Percentiles rank a stretch among this genome's conserved stretches.
These are phyloP conservation scores for Sporothrix inflata DNA, from an alignment of 2,329 filamentous ascomycete species.

Conservation along the genomic window DNA sequence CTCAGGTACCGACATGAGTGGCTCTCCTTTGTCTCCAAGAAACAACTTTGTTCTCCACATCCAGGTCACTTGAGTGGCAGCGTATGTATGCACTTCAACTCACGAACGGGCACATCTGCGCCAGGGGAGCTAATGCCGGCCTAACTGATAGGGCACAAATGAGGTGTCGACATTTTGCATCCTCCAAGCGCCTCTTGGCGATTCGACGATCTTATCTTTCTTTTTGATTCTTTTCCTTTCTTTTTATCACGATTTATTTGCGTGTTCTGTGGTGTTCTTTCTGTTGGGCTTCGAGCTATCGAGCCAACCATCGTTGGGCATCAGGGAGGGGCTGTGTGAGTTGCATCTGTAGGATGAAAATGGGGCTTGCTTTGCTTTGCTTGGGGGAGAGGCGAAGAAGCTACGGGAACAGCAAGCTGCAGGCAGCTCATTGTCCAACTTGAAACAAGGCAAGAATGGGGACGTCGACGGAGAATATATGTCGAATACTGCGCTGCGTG, in stretches of 20 bases:
- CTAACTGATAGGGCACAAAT: conserved; percentile 16
- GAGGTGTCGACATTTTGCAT: not conserved
- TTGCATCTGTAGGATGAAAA: conserved; percentile 6
- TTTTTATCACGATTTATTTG: not conserved
- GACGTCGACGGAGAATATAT: not conserved
- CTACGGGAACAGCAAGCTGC: not conserved
- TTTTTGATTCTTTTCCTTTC: not conserved
- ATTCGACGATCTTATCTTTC: not conserved
- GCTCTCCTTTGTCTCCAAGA: not conserved
- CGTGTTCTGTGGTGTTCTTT: not conserved
- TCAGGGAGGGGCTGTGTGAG: conserved; percentile 4
- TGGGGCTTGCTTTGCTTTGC: not conserved
- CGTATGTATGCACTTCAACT: conserved; percentile 29
- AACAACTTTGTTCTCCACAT: not conserved
- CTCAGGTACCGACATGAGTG: conserved; percentile 2
- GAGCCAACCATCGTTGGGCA: conserved; percentile 22
- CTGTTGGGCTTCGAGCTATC: not conserved
- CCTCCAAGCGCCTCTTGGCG: not conserved
- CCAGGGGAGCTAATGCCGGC: conserved; percentile 12
- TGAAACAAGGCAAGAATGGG: conserved; percentile 8
- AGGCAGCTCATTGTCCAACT: not conserved
- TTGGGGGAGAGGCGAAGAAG: not conserved
- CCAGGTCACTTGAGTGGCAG: conserved; percentile 30
- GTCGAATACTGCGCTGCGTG: not conserved
- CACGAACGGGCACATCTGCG: conserved; percentile 22